These are phyloP conservation scores for Corylus avellana DNA, from an alignment of 306 rosid genomes.

Conservation along the genomic window DNA sequence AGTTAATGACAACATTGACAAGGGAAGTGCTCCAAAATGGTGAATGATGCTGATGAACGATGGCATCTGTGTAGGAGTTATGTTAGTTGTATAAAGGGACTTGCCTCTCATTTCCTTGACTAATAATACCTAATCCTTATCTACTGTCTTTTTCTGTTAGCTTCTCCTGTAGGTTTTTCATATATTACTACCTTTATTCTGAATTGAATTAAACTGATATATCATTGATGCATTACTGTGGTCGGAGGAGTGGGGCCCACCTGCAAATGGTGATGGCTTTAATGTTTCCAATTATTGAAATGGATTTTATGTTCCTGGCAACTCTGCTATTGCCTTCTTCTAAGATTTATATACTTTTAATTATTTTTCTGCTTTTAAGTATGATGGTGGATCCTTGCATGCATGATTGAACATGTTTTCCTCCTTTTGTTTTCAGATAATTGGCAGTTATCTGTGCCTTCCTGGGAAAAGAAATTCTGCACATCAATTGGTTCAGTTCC, in stretches of 20 bases:
- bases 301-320: constrained; percentile 14
- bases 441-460: constrained; percentile 50
- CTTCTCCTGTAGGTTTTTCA: constrained; percentile 7
- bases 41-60: neutral
- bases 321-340: constrained; percentile 19
- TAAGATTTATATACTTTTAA: neutral
- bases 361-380: constrained; percentile 18
- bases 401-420: constrained; percentile 8
- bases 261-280: neutral
- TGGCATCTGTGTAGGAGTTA: constrained; percentile 9
- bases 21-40: neutral
- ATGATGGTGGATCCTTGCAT: constrained; percentile 21
- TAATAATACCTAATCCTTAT: neutral
- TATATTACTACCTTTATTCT: neutral
- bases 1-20: neutral
- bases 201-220: neutral
- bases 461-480: constrained; percentile 83
- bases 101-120: neutral
- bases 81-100: neutral
- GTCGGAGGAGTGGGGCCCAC: neutral
- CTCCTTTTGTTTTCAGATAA: constrained; percentile 35
- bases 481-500: constrained; percentile 55
- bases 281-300: neutral
- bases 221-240: neutral
- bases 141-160: neutral